These are phyloP conservation scores for Lumnitzera littorea DNA, from an alignment of 345 rosid species.

Conservation along the genomic window DNA sequence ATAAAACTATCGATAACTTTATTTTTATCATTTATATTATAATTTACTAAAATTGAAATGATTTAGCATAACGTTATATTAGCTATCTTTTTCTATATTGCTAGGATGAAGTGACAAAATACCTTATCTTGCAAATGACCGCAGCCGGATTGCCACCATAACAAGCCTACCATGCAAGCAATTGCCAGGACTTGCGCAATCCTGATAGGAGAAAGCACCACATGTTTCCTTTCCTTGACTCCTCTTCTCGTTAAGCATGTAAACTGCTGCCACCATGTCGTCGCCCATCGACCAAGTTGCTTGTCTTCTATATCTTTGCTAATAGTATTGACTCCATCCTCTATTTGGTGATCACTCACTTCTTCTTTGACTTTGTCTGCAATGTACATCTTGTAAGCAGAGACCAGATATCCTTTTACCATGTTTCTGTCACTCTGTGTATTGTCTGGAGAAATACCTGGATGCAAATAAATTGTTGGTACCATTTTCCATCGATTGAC, in stretches of 20 bases:
- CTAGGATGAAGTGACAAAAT: background rate
- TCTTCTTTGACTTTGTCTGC: slow-evolving; percentile 21
- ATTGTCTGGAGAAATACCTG: slow-evolving; percentile 28
- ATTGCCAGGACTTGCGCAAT: slow-evolving; percentile 28
- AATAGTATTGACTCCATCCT: background rate
- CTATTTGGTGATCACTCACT: slow-evolving; percentile 1
- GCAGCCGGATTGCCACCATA: slow-evolving; percentile 46
- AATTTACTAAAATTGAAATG: too few species aligned
- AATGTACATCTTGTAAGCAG: slow-evolving; percentile 30
- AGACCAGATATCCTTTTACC: slow-evolving; percentile 27
- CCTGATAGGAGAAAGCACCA: slow-evolving; percentile 30
- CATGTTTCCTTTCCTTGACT: slow-evolving; percentile 40
- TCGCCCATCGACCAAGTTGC: slow-evolving; percentile 24
- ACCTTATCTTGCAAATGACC: slow-evolving; percentile 65
- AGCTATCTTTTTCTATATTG: too few species aligned
- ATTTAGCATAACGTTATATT: too few species aligned
- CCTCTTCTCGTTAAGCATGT: slow-evolving; percentile 32
- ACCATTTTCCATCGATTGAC: background rate
- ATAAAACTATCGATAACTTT: too few species aligned
- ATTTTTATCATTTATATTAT: too few species aligned
- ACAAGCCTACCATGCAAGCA: slow-evolving; percentile 25
- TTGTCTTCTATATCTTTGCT: slow-evolving; percentile 9
- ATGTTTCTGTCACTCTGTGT: slow-evolving; percentile 9
- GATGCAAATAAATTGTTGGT: background rate
- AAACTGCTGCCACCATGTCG: slow-evolving; percentile 61